Evolutionary conservation across 345 rosid genomes (phyloP).

Genomic region (Dovyalis caffra): DNA sequence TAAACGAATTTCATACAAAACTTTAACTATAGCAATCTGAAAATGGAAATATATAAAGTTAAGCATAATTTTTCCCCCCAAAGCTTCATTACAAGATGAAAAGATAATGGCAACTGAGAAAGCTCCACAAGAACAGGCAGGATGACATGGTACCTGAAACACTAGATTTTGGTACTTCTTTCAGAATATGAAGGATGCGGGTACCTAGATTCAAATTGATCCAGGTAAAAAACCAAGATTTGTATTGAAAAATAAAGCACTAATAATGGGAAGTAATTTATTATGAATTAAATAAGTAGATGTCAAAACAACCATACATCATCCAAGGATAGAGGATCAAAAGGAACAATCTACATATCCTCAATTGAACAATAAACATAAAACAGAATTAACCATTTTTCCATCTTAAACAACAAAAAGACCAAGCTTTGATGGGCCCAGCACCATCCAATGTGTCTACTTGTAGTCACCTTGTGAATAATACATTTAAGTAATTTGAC

Average conservation of each 20-base stretch:
- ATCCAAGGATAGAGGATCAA: slow-evolving; percentile 20
- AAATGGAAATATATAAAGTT: slow-evolving; percentile 14
- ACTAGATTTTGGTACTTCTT: slow-evolving; percentile 31
- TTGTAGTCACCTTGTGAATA: slow-evolving; percentile 25
- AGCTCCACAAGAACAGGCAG: slow-evolving; percentile 11
- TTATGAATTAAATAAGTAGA: slow-evolving; percentile 28
- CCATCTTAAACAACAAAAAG: slow-evolving; percentile 11
- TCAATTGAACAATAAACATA: slow-evolving; percentile 23
- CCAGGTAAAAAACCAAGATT: slow-evolving; percentile 37
- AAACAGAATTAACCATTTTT: slow-evolving; percentile 20
- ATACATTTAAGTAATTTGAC: slow-evolving; percentile 8
- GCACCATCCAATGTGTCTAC: slow-evolving; percentile 26
- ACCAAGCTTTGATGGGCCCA: slow-evolving; percentile 16
- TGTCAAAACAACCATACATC: slow-evolving; percentile 27
- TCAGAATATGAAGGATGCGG: slow-evolving; percentile 23
- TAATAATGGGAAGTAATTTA: slow-evolving; percentile 18
- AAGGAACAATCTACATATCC: slow-evolving; percentile 33
- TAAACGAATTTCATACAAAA: slow-evolving; percentile 20
- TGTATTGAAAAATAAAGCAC: slow-evolving; percentile 28
- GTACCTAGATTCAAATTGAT: slow-evolving; percentile 40
- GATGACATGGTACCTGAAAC: slow-evolving; percentile 35
- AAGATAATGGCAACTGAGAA: slow-evolving; percentile 12
- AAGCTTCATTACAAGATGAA: background rate
- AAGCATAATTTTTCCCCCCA: background rate
- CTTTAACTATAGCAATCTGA: slow-evolving; percentile 14